Evolutionary conservation across 148 eudicot genomes (phyloP), one percentile per base, ranked within the genome.

Genomic region (Tetragonia tetragonoides): DNA sequence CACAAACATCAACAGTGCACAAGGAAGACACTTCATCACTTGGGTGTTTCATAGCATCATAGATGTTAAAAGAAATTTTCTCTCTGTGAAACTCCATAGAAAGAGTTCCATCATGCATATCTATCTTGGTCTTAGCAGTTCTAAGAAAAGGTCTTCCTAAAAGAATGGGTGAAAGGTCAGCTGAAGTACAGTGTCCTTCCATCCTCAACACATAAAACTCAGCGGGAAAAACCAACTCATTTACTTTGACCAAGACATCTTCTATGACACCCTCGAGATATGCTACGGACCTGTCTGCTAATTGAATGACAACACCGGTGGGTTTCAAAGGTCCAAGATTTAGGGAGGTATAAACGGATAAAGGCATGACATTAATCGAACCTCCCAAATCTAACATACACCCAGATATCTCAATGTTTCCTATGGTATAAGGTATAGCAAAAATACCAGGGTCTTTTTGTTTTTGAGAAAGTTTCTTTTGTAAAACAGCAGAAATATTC

Each of bases 401-500:
- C 28, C 11, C 37, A 1, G 16, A 15, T 8, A 5, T 5, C 6
- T 23, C 56, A 38, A 4, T 72, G 10, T 54, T 54, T 1, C 64
- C 75, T 53, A 54, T 72, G 17, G 4, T 54, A 18, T 64, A 34
- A 8, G 64, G 75, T 2, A 72, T 39, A 16, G 73, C 16, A 63
- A 78, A 78, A 46, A 47, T 72, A 17, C 76, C 64, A 4, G 63
- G 81, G 41, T 79, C 76, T 18, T 62, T 49, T 3, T 64, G 39
- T 16, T 79, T 79, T 0, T 62, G 81, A 21, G 81, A 65, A 3
- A 63, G 14, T 38, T 72, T 79, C 16, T 56, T 47, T 40, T 78
- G 76, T 6, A 70, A 10, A 1, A 78, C 70, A 17, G 60, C 70
- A 0, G 17, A 72, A 3, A 79, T 23, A 21, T 79, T 79, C 59